Evolutionary conservation across 2,329 filamentous ascomycete genomes (phyloP).

Genomic region (Aspergillus neoniger): DNA sequence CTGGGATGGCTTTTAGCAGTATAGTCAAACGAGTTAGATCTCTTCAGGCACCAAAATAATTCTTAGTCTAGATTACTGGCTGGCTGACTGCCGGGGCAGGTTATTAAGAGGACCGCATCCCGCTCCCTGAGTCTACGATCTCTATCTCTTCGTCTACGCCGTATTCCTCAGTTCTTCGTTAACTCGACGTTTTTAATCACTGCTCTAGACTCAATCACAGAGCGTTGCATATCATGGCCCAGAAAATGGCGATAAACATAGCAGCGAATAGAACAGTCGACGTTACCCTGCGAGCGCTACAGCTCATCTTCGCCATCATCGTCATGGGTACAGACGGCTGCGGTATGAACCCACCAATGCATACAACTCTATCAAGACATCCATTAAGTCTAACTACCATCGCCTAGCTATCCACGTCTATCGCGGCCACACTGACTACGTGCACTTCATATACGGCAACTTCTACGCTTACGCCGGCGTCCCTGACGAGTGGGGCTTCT

Average conservation of each 20-base stretch:
- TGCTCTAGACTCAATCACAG: background rate
- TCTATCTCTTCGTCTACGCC: background rate
- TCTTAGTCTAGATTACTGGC: background rate
- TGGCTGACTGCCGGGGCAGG: background rate
- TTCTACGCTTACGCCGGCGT: background rate
- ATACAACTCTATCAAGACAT: background rate
- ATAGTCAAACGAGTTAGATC: background rate
- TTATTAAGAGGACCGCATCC: background rate
- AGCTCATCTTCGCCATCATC: background rate
- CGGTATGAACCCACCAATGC: background rate
- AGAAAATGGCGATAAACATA: background rate
- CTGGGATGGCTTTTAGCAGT: background rate
- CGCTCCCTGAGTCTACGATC: background rate
- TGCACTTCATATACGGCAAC: background rate
- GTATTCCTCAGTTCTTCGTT: background rate
- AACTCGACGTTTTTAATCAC: background rate
- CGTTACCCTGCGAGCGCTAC: background rate
- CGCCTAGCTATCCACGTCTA: background rate
- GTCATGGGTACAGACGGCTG: background rate
- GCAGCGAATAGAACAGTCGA: background rate
- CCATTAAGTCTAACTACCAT: background rate
- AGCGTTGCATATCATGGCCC: background rate
- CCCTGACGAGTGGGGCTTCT: background rate
- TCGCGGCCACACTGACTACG: background rate
- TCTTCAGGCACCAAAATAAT: background rate